Percentiles rank a stretch among this genome's conserved stretches.
phyloP scores from a whole-genome alignment of 208 protist species.

The Trichomonas gallinae region DNA sequence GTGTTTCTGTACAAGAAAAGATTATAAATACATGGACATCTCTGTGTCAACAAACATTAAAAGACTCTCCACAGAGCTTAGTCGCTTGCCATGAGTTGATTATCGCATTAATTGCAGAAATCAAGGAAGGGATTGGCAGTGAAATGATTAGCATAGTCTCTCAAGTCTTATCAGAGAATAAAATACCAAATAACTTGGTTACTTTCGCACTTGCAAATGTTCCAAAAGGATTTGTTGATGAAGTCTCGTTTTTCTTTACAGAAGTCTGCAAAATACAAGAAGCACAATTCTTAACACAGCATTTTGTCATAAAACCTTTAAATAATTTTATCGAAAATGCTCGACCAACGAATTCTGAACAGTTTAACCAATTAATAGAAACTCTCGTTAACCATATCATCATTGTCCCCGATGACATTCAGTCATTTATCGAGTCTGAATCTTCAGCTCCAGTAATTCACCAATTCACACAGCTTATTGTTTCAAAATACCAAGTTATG shows the following conservation, averaged over 20 bases:
- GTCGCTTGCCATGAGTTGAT: background rate
- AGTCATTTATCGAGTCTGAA: background rate
- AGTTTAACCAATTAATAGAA: background rate
- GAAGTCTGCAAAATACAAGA: background rate
- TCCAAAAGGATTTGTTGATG: background rate
- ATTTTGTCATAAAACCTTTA: background rate
- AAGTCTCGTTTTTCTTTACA: background rate
- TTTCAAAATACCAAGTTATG: background rate
- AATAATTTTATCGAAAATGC: background rate
- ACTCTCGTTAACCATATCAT: background rate
- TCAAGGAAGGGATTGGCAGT: background rate
- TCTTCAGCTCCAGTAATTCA: background rate
- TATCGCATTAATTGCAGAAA: background rate
- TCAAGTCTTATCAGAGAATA: background rate
- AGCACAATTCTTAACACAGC: background rate
- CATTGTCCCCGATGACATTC: background rate
- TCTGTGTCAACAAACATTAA: background rate
- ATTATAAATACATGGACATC: background rate
- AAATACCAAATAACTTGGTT: background rate
- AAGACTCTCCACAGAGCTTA: background rate
- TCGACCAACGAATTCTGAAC: background rate
- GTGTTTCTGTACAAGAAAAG: background rate
- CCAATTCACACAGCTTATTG: background rate
- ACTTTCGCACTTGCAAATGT: background rate
- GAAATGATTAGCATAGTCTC: background rate